These are phyloP conservation scores for Blastobotrys indianensis DNA, from an alignment of 1,139 yeast species.

Conservation along the genomic window DNA sequence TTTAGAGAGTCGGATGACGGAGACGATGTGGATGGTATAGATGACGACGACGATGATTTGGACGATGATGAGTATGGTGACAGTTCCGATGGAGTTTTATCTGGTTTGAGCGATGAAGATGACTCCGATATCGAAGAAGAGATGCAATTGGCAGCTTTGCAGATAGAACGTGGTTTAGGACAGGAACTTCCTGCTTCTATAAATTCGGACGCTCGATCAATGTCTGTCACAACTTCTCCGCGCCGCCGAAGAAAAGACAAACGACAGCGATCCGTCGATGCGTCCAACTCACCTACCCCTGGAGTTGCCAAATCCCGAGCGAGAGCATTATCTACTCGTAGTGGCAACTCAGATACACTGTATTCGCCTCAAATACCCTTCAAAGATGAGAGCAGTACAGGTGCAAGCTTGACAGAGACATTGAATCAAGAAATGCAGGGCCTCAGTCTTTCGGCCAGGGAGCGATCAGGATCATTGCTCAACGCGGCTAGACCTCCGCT, in stretches of 20 bases:
- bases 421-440: background rate
- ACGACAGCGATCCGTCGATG: constrained; percentile 21
- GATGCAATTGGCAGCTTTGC: constrained; percentile 30
- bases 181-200: constrained; percentile 3
- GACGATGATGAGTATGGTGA: constrained; percentile 14
- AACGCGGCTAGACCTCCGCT: background rate
- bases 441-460: background rate
- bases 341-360: constrained; percentile 10
- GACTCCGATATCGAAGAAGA: constrained; percentile 37
- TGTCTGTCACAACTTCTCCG: constrained; percentile 21
- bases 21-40: constrained; percentile 10
- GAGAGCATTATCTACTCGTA: constrained; percentile 11
- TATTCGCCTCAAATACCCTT: constrained; percentile 8
- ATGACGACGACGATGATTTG: constrained; percentile 13
- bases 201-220: constrained; percentile 12
- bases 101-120: constrained; percentile 30
- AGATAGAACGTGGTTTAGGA: constrained; percentile 23
- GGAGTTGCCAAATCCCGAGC: constrained; percentile 6
- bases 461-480: constrained; percentile 7
- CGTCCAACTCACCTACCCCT: constrained; percentile 7
- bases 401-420: constrained; percentile 2
- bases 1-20: constrained; percentile 12
- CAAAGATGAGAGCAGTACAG: constrained; percentile 7
- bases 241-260: constrained; percentile 14
- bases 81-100: constrained; percentile 15